phyloP scores from a whole-genome alignment of 768 basidiomycete genomes.

The Mycena kentingensis region DNA sequence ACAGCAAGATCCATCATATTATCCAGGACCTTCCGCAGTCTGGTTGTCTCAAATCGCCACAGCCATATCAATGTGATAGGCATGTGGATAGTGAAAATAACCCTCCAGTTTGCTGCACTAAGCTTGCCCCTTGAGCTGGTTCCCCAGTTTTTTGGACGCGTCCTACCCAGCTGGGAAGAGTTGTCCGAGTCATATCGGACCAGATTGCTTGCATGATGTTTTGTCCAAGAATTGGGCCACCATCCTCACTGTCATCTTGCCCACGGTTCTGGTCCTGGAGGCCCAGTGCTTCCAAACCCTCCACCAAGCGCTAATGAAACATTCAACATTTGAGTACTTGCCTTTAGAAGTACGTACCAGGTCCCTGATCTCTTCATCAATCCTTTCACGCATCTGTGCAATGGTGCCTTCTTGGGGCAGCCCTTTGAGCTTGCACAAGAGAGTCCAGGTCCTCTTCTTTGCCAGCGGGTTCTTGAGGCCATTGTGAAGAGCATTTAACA shows the following conservation, averaged over 20 bases:
- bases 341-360: not conserved
- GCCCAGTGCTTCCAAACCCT: not conserved
- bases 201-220: constrained; percentile 16
- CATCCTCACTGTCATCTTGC: not conserved
- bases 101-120: constrained; percentile 38
- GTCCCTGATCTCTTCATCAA: not conserved
- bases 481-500: not conserved
- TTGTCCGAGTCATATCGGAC: constrained; percentile 25
- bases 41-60: constrained; percentile 30
- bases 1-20: constrained; percentile 35
- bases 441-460: not conserved
- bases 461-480: not conserved
- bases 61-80: constrained; percentile 37
- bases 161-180: constrained; percentile 29
- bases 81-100: constrained; percentile 33
- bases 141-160: constrained; percentile 24
- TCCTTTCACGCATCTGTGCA: not conserved
- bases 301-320: too few relatives aligned
- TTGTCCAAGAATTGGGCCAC: constrained; percentile 13
- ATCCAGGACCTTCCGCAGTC: constrained; percentile 22
- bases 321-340: not conserved
- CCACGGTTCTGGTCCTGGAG: not conserved
- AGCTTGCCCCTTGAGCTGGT: constrained; percentile 31
- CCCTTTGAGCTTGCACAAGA: not conserved
- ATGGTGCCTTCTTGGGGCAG: not conserved